Base-by-base conservation (phyloP, 106 monocot species). In the Iris macrosiphon region DNA sequence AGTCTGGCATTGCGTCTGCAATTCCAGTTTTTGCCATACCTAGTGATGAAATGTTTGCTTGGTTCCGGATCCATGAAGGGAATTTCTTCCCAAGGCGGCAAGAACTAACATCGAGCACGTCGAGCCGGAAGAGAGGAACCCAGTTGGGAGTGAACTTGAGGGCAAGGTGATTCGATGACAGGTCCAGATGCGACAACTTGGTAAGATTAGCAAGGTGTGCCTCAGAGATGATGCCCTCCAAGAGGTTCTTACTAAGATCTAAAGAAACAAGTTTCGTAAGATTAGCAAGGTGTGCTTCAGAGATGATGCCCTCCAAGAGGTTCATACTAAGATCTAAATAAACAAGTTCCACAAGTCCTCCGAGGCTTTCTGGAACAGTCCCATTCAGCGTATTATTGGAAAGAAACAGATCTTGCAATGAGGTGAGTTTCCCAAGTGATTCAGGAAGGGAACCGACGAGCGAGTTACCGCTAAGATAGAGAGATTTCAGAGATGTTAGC, bases 31-130 rank as follows among this genome's bases (percentile, higher is more conserved):
- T 31, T 7, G 71, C 61, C 13, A 72, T 29, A 24, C 43, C 40
- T 30, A 71, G 55, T 4, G 13, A 8, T 8, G 15, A 39, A 19
- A 71, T 4, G 7, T 49, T 59, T 1, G 2, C 23, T 55, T 72
- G 71, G 39, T n/a, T 65, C 33, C 26, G 31, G 10, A 77, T 60
- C 77, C 77, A 77, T 26, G 38, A 1, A n/a, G 72, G 77, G n/a
- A 78, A 78, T 10, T 43, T 47, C 3, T 45, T 66, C 7, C 66
- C 65, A 6, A 72, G 0, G 0, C 16, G 20, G 33, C 66, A 67
- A n/a, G 60, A 61, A 12, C 32, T 41, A 26, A 78, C 20, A 3
- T 15, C 6, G 20, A 62, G n/a, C 1, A 7, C 1, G 2, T 57
- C 9, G 3, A 78, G 47, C 31, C 29, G 34, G n/a, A 72, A 67